Conservation (phyloP, 2,329 filamentous ascomycete species). For the Teratosphaeria gauchensis region DNA sequence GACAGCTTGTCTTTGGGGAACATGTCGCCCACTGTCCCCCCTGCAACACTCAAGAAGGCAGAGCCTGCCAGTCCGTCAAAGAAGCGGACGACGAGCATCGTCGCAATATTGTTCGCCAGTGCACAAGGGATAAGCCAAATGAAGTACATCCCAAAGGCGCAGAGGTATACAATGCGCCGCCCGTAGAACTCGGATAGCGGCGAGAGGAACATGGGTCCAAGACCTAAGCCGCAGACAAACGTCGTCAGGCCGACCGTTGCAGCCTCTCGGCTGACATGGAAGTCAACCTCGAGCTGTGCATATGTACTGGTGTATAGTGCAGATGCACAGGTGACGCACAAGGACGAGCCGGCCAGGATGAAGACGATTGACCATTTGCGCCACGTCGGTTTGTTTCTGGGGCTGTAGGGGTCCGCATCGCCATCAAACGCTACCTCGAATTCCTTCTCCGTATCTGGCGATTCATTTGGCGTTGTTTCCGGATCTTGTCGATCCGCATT, state of each 20-base stretch:
- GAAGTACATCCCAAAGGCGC: conserved; percentile 53
- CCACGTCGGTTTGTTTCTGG: conserved; percentile 55
- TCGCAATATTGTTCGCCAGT: conserved; percentile 54
- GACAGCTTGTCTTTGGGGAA: conserved; percentile 61
- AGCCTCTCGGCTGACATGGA: conserved; percentile 59
- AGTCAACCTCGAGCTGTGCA: conserved; percentile 63
- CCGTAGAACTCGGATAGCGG: conserved; percentile 61
- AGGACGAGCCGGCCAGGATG: conserved; percentile 62
- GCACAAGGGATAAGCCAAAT: conserved; percentile 63
- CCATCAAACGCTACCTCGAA: conserved; percentile 70
- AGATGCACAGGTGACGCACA: conserved; percentile 77
- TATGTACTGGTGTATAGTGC: conserved; percentile 83
- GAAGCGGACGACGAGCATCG: conserved; percentile 65
- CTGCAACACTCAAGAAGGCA: conserved; percentile 58
- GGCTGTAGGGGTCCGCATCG: conserved; percentile 63
- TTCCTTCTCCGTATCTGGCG: conserved; percentile 27
- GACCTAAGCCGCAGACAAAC: conserved; percentile 67
- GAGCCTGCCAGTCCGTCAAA: conserved; percentile 62
- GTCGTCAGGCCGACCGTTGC: conserved; percentile 72
- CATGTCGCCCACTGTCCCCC: conserved; percentile 75
- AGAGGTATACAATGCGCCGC: conserved; percentile 56
- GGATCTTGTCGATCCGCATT: conserved; percentile 11
- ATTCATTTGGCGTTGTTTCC: background rate
- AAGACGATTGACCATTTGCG: conserved; percentile 72
- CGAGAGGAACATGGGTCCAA: conserved; percentile 47